phyloP scores from a whole-genome alignment of 768 basidiomycete genomes.

The Lentinus brumalis region DNA sequence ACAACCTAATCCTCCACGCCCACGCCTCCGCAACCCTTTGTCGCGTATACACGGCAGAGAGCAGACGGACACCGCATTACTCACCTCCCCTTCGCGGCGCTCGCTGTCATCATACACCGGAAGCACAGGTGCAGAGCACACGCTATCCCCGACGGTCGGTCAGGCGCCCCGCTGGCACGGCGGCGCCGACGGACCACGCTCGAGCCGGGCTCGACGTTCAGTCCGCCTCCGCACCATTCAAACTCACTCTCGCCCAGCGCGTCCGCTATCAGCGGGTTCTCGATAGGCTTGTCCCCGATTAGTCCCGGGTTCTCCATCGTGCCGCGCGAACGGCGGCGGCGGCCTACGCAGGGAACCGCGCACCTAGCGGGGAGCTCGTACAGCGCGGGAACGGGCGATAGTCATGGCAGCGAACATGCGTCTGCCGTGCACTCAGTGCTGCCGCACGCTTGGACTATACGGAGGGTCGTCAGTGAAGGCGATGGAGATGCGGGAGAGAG shows the following conservation, averaged over 20 bases:
- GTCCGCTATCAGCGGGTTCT: constrained; percentile 50
- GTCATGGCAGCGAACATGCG: not conserved
- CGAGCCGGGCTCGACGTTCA: constrained; percentile 4
- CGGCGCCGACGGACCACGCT: constrained; percentile 19
- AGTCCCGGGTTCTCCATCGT: constrained; percentile 79
- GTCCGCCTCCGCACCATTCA: constrained; percentile 14
- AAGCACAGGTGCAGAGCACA: constrained; percentile 10
- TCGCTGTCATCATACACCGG: constrained; percentile 18
- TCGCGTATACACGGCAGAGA: constrained; percentile 10
- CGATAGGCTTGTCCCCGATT: constrained; percentile 73
- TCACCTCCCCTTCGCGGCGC: constrained; percentile 13
- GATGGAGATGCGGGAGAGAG: constrained; percentile 12
- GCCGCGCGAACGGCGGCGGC: constrained; percentile 53
- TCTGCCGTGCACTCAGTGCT: not conserved
- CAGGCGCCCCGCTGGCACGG: constrained; percentile 4
- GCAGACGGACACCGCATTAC: constrained; percentile 25
- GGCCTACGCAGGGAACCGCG: constrained; percentile 36
- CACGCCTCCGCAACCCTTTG: not conserved
- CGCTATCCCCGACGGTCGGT: constrained; percentile 1
- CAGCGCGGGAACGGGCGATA: not conserved
- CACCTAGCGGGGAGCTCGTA: constrained; percentile 10
- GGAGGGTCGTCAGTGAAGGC: constrained; percentile 23
- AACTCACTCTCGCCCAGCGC: constrained; percentile 25
- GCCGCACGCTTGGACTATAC: constrained; percentile 6
- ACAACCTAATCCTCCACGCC: not conserved